Evolutionary conservation across 108 stramenopile genomes (phyloP).

Genomic region (Skeletonema marinoi): DNA sequence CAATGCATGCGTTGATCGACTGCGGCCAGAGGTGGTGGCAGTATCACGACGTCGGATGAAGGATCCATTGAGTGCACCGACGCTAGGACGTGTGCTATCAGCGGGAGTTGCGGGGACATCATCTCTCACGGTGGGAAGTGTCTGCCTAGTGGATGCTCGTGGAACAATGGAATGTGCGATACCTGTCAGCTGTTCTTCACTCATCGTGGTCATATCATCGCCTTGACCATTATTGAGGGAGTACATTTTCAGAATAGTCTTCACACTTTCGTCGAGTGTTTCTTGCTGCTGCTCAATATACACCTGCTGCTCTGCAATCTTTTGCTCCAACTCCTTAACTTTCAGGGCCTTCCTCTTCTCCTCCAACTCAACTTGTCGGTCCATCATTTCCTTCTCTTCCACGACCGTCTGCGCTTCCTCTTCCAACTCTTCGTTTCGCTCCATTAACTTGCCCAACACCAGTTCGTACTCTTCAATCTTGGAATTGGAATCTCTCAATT

Average conservation of each 20-base stretch:
- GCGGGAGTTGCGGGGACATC: neutral
- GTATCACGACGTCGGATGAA: too few relatives aligned
- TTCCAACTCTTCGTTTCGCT: conserved; percentile 43
- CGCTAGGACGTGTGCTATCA: too few relatives aligned
- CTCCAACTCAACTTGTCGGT: conserved; percentile 33
- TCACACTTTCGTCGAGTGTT: conserved; percentile 49
- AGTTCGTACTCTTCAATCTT: conserved; percentile 48
- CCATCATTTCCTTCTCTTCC: conserved; percentile 36
- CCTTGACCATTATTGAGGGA: conserved; percentile 40
- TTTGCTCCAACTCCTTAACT: conserved; percentile 39
- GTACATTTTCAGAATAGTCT: conserved; percentile 47
- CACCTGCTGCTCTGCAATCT: conserved; percentile 38
- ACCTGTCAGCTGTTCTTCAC: conserved; percentile 37
- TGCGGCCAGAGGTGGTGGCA: neutral
- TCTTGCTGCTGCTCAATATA: conserved; percentile 49
- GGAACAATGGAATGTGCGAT: conserved; percentile 44
- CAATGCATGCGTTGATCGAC: neutral
- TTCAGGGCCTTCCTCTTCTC: conserved; percentile 33
- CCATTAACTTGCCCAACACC: conserved; percentile 45
- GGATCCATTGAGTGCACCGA: too few relatives aligned
- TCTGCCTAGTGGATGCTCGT: neutral
- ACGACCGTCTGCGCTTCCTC: conserved; percentile 21
- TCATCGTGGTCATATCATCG: conserved; percentile 42
- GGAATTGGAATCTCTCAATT: conserved; percentile 21
- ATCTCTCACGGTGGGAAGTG: neutral